A percentile compares a stretch with the other conserved stretches of the same genome.
Conservation (phyloP, 169 alveolate genomes). For the Eimeria necatrix region DNA sequence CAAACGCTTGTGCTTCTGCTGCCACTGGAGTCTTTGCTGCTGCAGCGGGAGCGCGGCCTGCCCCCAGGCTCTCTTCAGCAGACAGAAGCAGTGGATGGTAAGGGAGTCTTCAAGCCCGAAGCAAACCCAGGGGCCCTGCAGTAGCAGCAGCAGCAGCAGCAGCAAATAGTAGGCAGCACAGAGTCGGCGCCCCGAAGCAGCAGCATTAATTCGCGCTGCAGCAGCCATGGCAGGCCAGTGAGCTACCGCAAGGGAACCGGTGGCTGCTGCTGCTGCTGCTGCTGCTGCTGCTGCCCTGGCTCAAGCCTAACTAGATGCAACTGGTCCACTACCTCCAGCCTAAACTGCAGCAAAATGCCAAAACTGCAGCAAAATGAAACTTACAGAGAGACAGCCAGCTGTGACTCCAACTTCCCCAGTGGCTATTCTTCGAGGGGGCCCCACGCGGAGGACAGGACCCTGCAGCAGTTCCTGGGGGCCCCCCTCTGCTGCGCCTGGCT, state of each 20-base stretch:
- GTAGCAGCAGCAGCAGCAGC: slow-evolving; percentile 25
- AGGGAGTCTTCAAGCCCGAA: neutral
- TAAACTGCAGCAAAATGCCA: neutral
- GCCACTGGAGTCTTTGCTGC: neutral
- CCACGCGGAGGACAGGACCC: neutral
- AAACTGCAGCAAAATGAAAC: neutral
- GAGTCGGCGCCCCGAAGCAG: neutral
- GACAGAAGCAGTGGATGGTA: neutral
- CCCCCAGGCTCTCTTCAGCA: neutral
- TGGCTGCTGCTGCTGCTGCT: slow-evolving; percentile 9
- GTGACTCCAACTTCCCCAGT: slow-evolving; percentile 10
- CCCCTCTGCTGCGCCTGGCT: neutral
- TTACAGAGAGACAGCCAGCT: slow-evolving; percentile 10
- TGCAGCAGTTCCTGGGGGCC: neutral
- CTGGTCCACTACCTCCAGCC: neutral
- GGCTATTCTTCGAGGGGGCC: neutral
- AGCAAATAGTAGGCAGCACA: neutral
- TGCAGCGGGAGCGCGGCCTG: neutral
- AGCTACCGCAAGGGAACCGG: neutral
- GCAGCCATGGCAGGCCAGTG: neutral
- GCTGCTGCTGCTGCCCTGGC: slow-evolving; percentile 24
- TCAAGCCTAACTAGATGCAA: neutral
- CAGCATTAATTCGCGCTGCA: neutral
- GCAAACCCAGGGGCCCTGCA: slow-evolving; percentile 35
- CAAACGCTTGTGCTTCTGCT: neutral